phyloP scores from a whole-genome alignment of 2,329 filamentous ascomycete genomes.

The Botrytis fabae region DNA sequence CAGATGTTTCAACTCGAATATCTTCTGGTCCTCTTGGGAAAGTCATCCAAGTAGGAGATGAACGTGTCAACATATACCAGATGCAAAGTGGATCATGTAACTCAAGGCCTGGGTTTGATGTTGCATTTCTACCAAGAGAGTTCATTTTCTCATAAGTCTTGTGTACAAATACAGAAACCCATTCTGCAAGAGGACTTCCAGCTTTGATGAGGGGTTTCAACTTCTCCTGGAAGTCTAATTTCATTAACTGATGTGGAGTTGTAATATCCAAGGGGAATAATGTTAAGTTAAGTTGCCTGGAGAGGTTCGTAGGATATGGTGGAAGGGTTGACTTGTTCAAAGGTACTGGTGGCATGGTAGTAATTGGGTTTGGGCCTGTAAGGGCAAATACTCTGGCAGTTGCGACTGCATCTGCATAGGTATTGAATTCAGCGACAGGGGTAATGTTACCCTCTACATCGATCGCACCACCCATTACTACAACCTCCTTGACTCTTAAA shows the following conservation, averaged over 20 bases:
- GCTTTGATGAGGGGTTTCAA: constrained; percentile 56
- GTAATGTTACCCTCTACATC: constrained; percentile 78
- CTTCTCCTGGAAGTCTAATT: constrained; percentile 57
- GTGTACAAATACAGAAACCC: constrained; percentile 71
- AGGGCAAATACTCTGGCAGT: constrained; percentile 76
- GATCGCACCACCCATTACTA: constrained; percentile 93
- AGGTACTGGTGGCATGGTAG: constrained; percentile 75
- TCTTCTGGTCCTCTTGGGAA: constrained; percentile 66
- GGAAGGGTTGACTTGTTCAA: constrained; percentile 52
- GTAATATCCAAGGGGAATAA: constrained; percentile 80
- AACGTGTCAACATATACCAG: constrained; percentile 71
- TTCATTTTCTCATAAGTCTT: constrained; percentile 70
- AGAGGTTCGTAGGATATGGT: constrained; percentile 64
- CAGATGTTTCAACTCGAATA: constrained; percentile 82
- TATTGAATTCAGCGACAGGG: constrained; percentile 92
- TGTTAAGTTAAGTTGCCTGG: constrained; percentile 63
- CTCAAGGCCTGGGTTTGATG: constrained; percentile 57
- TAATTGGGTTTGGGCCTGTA: constrained; percentile 69
- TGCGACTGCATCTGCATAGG: constrained; percentile 81
- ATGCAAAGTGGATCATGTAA: constrained; percentile 78
- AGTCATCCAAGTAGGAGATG: constrained; percentile 58
- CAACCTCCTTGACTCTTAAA: constrained; percentile 82
- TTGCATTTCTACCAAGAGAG: constrained; percentile 55
- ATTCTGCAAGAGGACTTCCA: constrained; percentile 72
- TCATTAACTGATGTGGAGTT: constrained; percentile 64